Percentiles rank a stretch among this genome's conserved stretches.
These are phyloP conservation scores for Stephania yunnanensis DNA, from an alignment of 164 flowering plant genomes.

Conservation along the genomic window DNA sequence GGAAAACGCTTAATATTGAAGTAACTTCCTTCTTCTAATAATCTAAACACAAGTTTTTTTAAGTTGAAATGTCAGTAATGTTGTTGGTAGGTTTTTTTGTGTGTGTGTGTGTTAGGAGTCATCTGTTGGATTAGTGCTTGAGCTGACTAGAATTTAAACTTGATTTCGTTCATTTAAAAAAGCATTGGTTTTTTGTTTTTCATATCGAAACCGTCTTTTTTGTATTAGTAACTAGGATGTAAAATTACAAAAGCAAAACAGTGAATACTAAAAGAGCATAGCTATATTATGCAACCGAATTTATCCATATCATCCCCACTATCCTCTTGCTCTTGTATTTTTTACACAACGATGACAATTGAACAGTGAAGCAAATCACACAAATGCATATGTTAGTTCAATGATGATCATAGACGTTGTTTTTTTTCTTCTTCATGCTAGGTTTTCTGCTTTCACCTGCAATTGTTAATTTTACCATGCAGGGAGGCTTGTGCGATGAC, in stretches of 20 bases:
- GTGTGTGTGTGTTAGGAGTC: neutral
- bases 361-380: neutral
- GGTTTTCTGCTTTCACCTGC: neutral
- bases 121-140: neutral
- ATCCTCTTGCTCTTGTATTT: neutral
- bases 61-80: neutral
- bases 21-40: conserved; percentile 29
- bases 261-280: too few species aligned
- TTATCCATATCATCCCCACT: too few species aligned
- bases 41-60: neutral
- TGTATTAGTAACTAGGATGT: too few species aligned
- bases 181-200: neutral
- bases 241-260: too few species aligned
- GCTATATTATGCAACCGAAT: too few species aligned
- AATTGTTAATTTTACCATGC: conserved; percentile 12
- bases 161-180: neutral
- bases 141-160: neutral
- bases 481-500: conserved; percentile 93
- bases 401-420: neutral
- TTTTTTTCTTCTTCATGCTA: neutral
- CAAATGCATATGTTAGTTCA: neutral
- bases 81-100: neutral
- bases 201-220: neutral
- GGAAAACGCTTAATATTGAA: conserved; percentile 69
- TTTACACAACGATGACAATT: neutral